These are phyloP conservation scores for Fusarium sp. DNA, from an alignment of 2,329 filamentous ascomycete genomes.

Conservation along the genomic window DNA sequence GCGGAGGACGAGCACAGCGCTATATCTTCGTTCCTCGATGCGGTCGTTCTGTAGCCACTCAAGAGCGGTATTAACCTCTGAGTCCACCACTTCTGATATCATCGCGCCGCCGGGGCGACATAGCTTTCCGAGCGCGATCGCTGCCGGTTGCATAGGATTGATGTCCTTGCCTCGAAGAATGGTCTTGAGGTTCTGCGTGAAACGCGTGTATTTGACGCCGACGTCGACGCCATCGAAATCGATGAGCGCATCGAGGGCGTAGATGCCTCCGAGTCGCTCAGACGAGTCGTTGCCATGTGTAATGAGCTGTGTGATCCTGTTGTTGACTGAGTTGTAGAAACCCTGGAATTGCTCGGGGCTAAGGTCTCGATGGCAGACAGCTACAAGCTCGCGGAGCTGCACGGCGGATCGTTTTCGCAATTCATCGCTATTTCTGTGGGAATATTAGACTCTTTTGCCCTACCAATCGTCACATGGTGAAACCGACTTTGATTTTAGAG, in stretches of 20 bases:
- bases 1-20: slow-evolving; percentile 87
- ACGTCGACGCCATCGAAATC: slow-evolving; percentile 97
- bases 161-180: slow-evolving; percentile 92
- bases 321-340: slow-evolving; percentile 67
- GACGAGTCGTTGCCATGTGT: slow-evolving; percentile 86
- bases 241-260: slow-evolving; percentile 90
- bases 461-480: neutral
- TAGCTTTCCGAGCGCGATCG: slow-evolving; percentile 86
- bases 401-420: slow-evolving; percentile 61
- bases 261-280: slow-evolving; percentile 90
- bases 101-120: slow-evolving; percentile 92
- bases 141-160: slow-evolving; percentile 88
- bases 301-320: slow-evolving; percentile 71
- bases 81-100: slow-evolving; percentile 95
- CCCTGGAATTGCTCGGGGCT: slow-evolving; percentile 77
- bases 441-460: slow-evolving; percentile 23
- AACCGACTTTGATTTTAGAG: slow-evolving; percentile 64
- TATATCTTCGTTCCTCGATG: slow-evolving; percentile 91
- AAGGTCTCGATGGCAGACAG: slow-evolving; percentile 73
- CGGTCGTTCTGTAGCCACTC: slow-evolving; percentile 97
- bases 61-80: slow-evolving; percentile 93
- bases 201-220: slow-evolving; percentile 92
- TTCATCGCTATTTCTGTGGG: slow-evolving; percentile 55
- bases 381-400: slow-evolving; percentile 65
- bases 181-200: slow-evolving; percentile 87